These are phyloP conservation scores for Termitomyces sp. DNA, from an alignment of 768 basidiomycete species.

Conservation along the genomic window DNA sequence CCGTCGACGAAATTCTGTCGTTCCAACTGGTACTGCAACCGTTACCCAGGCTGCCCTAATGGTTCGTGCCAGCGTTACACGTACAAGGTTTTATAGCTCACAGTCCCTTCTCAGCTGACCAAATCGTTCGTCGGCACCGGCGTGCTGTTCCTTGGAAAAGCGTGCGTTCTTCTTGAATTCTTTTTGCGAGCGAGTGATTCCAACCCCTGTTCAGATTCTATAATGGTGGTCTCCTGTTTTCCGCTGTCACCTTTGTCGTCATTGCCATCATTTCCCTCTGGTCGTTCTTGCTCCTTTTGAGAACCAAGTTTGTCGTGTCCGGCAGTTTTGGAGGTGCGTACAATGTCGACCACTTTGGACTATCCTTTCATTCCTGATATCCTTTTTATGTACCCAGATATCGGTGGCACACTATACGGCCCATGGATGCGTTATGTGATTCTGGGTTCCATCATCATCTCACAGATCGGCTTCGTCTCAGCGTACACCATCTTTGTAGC, in stretches of 20 bases:
- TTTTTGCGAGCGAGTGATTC: background rate
- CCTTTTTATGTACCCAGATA: constrained; percentile 48
- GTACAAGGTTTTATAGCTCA: background rate
- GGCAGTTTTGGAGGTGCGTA: constrained; percentile 86
- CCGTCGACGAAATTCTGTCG: constrained; percentile 53
- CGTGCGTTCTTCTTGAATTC: constrained; percentile 42
- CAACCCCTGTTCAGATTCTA: constrained; percentile 59
- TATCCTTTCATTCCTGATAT: background rate
- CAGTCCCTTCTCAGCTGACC: constrained; percentile 52
- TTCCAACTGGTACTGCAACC: constrained; percentile 79
- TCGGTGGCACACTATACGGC: constrained; percentile 90
- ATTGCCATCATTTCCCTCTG: constrained; percentile 88
- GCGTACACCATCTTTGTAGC: constrained; percentile 97
- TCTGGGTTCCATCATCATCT: constrained; percentile 80
- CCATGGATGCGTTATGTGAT: constrained; percentile 91
- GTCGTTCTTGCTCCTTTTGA: constrained; percentile 88
- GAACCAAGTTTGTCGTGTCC: constrained; percentile 83
- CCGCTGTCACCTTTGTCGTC: constrained; percentile 65
- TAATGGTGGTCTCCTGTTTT: constrained; percentile 95
- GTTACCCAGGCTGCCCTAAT: constrained; percentile 91
- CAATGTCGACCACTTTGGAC: constrained; percentile 22
- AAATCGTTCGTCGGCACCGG: constrained; percentile 97
- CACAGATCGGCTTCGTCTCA: constrained; percentile 84
- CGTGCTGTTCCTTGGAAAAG: constrained; percentile 93
- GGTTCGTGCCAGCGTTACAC: constrained; percentile 41